Percentiles rank a stretch among this genome's conserved stretches.
phyloP scores from a whole-genome alignment of 768 basidiomycete genomes.

The Peribolospora kevripleyi region DNA sequence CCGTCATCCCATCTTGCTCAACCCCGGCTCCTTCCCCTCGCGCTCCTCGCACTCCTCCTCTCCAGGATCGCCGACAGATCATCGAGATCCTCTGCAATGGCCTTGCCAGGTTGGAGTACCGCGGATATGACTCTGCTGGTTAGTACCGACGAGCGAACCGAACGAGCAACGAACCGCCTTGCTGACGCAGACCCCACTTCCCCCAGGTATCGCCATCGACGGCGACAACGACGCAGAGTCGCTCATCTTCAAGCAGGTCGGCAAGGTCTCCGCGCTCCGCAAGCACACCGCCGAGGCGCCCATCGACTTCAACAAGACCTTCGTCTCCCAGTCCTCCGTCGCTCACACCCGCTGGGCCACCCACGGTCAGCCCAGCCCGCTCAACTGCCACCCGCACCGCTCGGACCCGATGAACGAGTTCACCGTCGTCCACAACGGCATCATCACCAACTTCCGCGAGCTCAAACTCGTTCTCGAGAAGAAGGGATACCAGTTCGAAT shows the following conservation, averaged over 20 bases:
- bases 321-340: conserved; percentile 74
- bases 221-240: conserved; percentile 59
- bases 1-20: neutral
- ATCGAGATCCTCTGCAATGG: conserved; percentile 76
- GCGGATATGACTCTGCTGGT: conserved; percentile 85
- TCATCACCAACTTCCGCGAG: conserved; percentile 79
- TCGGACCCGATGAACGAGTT: conserved; percentile 59
- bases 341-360: conserved; percentile 99
- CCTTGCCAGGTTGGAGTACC: conserved; percentile 84
- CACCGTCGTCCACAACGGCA: conserved; percentile 90
- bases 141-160: conserved; percentile 5
- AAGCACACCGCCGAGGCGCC: conserved; percentile 54
- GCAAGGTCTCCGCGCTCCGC: conserved; percentile 80
- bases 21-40: conserved; percentile 1
- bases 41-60: neutral
- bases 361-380: conserved; percentile 63
- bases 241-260: conserved; percentile 86
- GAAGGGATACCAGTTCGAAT: conserved; percentile 76
- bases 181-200: neutral
- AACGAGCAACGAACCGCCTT: neutral
- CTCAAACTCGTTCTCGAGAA: conserved; percentile 82
- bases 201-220: conserved; percentile 36
- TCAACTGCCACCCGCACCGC: conserved; percentile 87
- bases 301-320: conserved; percentile 41
- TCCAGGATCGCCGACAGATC: conserved; percentile 63